Evolutionary conservation across 371 early-diverging fungal genomes (phyloP), one percentile per base, ranked within the genome.

Genomic region (Saksenaea vasiformis): DNA sequence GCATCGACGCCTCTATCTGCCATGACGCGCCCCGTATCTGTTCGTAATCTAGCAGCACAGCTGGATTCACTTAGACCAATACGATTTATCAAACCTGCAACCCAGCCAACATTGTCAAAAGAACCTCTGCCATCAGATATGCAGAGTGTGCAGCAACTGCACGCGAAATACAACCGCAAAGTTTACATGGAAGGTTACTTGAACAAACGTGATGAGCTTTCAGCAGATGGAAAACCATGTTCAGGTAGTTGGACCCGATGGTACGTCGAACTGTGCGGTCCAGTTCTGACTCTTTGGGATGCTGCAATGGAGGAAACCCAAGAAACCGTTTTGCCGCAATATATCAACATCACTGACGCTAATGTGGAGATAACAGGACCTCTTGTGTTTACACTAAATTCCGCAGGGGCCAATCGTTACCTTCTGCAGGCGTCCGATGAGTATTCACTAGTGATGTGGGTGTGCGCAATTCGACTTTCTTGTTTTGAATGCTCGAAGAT

Each of bases 401-500:
- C 90, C 10, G 84, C 87, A 1, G 90, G 91, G 22, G 83, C 87
- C 26, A 90, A 89, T 70, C 80, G 84, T n/a, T 89, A 31, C 31
- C 31, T 79, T 65, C 79, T 82, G 34, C 67, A 90, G 57, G 85
- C 88, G 63, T 77, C 88, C 1, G 19, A 47, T 9, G 19, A 47
- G 22, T 19, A 22, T 10, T 22, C 51, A 22, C 51, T 19, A 17
- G 31, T 31, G 31, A 31, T 31, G 31, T 91, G 91, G 90, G 82
- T 90, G n/a, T 77, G 83, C 26, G 87, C 88, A 8, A 77, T 91
- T 58, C 87, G 93, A 1, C 77, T 93, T 28, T 84, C 91, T 19
- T 89, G 90, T 61, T 93, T 86, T 61, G 94, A 93, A 70, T 80
- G 83, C n/a, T 74, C 90, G 17, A 82, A 87, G 56, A 78, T 93